Evolutionary conservation across 768 basidiomycete species (phyloP).

Genomic region (Lentinus tigrinus): DNA sequence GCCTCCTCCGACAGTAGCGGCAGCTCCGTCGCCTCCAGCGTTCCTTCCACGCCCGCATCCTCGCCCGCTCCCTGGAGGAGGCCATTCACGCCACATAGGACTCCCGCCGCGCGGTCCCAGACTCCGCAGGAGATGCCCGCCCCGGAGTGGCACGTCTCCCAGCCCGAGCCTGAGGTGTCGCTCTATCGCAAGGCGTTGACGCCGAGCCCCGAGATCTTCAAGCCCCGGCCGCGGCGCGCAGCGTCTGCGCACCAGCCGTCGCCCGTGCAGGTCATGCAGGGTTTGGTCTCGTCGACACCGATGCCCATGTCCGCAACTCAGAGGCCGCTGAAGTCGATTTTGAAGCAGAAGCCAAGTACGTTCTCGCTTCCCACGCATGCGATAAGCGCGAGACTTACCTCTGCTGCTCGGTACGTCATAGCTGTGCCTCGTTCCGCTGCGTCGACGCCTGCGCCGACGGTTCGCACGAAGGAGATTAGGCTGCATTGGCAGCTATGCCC

Average conservation of each 20-base stretch:
- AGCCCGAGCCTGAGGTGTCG: conserved; percentile 4
- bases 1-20: conserved; percentile 15
- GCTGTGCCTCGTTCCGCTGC: not conserved
- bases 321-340: conserved; percentile 9
- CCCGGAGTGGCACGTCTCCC: not conserved
- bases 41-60: conserved; percentile 9
- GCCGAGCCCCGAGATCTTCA: conserved; percentile 7
- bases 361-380: not conserved
- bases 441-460: not conserved
- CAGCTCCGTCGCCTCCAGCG: conserved; percentile 9
- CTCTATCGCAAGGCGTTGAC: conserved; percentile 6
- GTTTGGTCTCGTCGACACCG: not conserved
- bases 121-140: not conserved
- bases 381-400: not conserved
- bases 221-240: conserved; percentile 14
- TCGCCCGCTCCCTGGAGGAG: not conserved
- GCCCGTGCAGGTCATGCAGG: conserved; percentile 6
- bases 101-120: not conserved
- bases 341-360: conserved; percentile 14
- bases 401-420: conserved; percentile 2
- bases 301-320: not conserved
- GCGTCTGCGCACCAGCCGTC: conserved; percentile 3
- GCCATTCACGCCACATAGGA: conserved; percentile 4
- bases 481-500: conserved; percentile 26
- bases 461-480: not conserved